Percentiles rank a stretch among this genome's conserved stretches.
These are phyloP conservation scores for Cystobasidium pallidum DNA, from an alignment of 1,284 basidiomycete genomes.

Conservation along the genomic window DNA sequence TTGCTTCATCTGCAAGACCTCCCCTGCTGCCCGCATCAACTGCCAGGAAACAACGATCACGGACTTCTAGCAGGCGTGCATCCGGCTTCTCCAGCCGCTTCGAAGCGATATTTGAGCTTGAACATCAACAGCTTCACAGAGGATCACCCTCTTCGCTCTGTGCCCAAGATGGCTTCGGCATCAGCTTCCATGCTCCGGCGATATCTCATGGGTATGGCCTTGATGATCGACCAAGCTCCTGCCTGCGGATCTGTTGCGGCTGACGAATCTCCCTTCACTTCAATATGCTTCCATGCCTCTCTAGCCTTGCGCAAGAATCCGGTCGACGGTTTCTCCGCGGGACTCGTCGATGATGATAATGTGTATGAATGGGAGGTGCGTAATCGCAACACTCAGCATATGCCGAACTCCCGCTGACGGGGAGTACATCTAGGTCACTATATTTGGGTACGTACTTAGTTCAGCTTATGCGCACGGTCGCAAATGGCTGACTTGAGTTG, in stretches of 20 bases:
- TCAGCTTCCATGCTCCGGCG: slow-evolving; percentile 30
- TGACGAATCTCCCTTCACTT: background rate
- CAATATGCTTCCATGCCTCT: background rate
- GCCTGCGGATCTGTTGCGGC: background rate
- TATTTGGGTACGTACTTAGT: slow-evolving; percentile 49
- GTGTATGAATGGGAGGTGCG: slow-evolving; percentile 81
- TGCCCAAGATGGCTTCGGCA: slow-evolving; percentile 29
- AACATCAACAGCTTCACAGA: too few relatives aligned
- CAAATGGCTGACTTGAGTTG: too few relatives aligned
- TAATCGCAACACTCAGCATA: background rate
- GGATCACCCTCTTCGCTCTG: too few relatives aligned
- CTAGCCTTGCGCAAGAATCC: slow-evolving; percentile 39
- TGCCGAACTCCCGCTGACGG: background rate
- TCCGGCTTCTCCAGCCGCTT: background rate
- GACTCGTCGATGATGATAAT: slow-evolving; percentile 89
- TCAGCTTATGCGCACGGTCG: too few relatives aligned
- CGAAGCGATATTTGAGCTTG: background rate
- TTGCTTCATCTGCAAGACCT: background rate
- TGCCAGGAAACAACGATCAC: background rate
- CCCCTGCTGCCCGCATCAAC: background rate
- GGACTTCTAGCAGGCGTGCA: background rate
- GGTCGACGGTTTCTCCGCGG: slow-evolving; percentile 78
- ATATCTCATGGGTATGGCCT: slow-evolving; percentile 22
- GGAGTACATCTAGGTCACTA: slow-evolving; percentile 46
- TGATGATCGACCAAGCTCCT: slow-evolving; percentile 16